Base-by-base conservation (phyloP, 176 grass and related monocot species). In the Aechmea fasciata region DNA sequence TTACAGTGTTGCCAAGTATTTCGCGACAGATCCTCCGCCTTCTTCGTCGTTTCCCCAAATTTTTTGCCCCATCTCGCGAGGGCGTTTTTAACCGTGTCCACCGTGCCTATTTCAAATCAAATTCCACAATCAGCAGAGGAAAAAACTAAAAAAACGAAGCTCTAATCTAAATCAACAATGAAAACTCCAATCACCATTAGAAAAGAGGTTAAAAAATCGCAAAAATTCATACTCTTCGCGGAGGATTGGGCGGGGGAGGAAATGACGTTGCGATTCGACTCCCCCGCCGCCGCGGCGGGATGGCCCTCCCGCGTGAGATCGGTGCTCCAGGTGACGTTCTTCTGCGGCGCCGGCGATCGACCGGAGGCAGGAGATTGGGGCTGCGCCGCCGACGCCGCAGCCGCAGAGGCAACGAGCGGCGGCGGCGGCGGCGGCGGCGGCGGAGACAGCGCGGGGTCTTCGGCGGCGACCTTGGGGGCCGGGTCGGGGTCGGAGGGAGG, bases 1-100 rank as follows among this genome's bases (percentile, higher is more conserved):
- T 82, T 65, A 99, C 94, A 28, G 74, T 99, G 94, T 78, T 93
- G 94, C 94, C 94, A 99, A 20, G 94, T 99, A 80, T 90, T 93
- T 79, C 75, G 83, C 13, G 94, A 99, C 65, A 99, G 66, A 51
- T 90, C 94, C 84, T 99, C 94, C 3, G 94, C 86, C 69, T 85
- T 99, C 82, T 82, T 81, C 2, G 77, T 75, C 20, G 87, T 69
- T 73, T 92, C 88, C 49, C 94, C 87, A 10, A 90, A 79, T 73
- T 85, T 99, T 57, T 77, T 80, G 68, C 86, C 86, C 94, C 94
- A 97, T 50, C 82, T 78, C 48, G 71, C 84, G 50, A 97, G 82
- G 61, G 79, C 94, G 10, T 73, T 78, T 71, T 87, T 92, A 71
- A 99, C 94, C 29, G 94, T 77, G 64, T 93, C 89, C 82, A 64